Evolutionary conservation across 2,329 filamentous ascomycete genomes (phyloP).

Genomic region (Ophiostoma sp.): DNA sequence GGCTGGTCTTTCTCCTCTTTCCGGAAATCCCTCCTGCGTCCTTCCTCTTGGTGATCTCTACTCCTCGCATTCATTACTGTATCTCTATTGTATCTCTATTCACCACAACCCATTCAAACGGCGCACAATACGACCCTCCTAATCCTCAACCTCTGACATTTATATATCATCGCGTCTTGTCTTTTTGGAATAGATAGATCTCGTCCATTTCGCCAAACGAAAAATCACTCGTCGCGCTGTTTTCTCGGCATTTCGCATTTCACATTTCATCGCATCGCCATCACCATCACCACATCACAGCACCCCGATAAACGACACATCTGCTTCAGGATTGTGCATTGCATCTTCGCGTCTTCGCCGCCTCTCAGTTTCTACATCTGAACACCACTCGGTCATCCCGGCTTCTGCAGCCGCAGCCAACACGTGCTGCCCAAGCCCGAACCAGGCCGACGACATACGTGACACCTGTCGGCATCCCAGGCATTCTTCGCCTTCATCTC

Average conservation of each 20-base stretch:
- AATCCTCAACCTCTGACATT: background rate
- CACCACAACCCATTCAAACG: background rate
- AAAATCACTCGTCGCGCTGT: background rate
- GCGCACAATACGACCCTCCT: background rate
- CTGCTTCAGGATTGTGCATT: background rate
- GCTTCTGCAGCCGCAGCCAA: background rate
- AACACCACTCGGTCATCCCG: background rate
- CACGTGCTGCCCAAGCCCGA: background rate
- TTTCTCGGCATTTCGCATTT: background rate
- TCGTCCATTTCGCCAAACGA: background rate
- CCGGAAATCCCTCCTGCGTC: conserved; percentile 11
- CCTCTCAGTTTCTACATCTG: background rate
- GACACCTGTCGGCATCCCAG: background rate
- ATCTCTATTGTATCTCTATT: background rate
- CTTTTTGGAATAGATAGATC: conserved; percentile 5
- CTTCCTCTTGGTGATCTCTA: conserved; percentile 4
- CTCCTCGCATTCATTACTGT: background rate
- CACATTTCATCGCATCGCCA: background rate
- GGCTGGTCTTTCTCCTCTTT: background rate
- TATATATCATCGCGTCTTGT: background rate
- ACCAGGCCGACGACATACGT: background rate
- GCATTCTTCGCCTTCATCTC: background rate
- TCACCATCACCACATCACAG: background rate
- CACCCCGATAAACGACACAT: background rate
- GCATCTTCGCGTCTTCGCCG: background rate